phyloP scores from a whole-genome alignment of 1,284 basidiomycete genomes.

The Trichosporon sp. region DNA sequence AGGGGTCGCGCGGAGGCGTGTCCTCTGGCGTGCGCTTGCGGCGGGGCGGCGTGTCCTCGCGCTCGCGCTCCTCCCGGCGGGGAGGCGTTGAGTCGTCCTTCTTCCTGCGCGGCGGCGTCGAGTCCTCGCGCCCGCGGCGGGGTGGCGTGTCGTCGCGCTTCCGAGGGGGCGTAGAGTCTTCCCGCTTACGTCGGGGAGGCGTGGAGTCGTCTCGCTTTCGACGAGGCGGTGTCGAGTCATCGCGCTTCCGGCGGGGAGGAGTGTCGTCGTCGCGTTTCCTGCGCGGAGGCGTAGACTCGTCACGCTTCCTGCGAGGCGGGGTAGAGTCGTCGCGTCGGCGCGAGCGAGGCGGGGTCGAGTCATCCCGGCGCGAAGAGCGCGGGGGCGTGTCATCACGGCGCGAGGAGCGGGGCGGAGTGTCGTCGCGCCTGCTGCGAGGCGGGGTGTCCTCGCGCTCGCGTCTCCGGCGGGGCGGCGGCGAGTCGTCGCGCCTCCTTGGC shows the following conservation, averaged over 20 bases:
- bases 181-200: background rate
- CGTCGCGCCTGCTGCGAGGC: background rate
- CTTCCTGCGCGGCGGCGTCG: background rate
- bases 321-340: conserved; percentile 6
- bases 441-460: conserved; percentile 13
- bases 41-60: background rate
- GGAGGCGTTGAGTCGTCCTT: background rate
- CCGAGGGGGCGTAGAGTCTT: background rate
- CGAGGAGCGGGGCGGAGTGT: background rate
- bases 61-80: background rate
- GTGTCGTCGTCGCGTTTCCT: conserved; percentile 8
- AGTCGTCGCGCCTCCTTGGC: background rate
- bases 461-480: conserved; percentile 1
- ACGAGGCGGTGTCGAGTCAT: background rate
- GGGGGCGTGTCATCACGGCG: conserved; percentile 12
- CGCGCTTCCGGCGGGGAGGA: background rate
- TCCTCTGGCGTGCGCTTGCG: background rate
- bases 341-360: background rate
- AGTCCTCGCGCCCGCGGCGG: conserved; percentile 8
- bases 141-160: conserved; percentile 14
- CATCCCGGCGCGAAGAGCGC: background rate
- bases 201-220: conserved; percentile 1
- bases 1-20: background rate
- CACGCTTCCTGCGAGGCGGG: background rate
- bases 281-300: background rate